phyloP scores from a whole-genome alignment of 108 stramenopile species.

The Ochromonas danica region DNA sequence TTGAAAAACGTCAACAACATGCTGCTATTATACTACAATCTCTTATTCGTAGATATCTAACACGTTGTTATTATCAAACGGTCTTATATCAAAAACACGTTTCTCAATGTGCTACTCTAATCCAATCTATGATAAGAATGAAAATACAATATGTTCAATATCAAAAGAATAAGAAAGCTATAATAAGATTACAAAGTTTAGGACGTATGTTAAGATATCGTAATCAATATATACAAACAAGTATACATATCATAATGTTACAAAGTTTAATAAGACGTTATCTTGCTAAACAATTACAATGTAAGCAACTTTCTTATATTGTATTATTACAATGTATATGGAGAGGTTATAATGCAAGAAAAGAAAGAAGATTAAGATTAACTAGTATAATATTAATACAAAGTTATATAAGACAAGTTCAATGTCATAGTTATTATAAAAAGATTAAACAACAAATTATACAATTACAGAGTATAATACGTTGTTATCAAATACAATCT shows the following conservation, averaged over 20 bases:
- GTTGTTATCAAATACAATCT: background rate
- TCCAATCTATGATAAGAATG: no score
- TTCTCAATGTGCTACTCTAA: no score
- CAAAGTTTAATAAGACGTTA: background rate
- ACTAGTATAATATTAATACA: background rate
- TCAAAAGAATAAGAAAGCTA: background rate
- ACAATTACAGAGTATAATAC: background rate
- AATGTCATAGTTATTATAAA: background rate
- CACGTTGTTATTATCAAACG: no score
- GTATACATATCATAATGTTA: background rate
- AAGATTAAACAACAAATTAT: background rate
- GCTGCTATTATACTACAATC: background rate
- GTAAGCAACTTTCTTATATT: background rate
- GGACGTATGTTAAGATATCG: background rate
- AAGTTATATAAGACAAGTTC: background rate
- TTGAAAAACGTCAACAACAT: background rate
- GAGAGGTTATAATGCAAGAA: background rate
- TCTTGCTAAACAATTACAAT: background rate
- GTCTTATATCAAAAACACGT: no score
- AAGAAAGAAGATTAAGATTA: background rate
- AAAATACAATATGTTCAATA: no score
- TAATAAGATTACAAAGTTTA: background rate
- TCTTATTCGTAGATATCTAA: slow-evolving; percentile 9
- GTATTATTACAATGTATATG: background rate
- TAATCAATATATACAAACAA: background rate